Percentiles rank a stretch among this genome's conserved stretches.
Conservation (phyloP, 768 basidiomycete species). For the Auriscalpium microsporum region DNA sequence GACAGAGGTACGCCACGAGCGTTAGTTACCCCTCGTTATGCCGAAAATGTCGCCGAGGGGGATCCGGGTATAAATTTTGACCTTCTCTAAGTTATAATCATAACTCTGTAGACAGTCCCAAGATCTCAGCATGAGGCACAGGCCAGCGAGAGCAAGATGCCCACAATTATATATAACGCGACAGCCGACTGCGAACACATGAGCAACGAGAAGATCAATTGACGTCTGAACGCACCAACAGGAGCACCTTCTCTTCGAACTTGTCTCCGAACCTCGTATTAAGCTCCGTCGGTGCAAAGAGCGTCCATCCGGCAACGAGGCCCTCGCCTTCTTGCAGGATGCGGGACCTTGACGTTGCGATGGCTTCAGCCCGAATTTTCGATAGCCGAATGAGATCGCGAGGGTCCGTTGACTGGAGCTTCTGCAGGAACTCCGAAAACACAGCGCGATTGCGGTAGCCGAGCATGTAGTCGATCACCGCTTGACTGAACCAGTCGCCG, state of each 20-base stretch:
- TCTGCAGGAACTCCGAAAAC: slow-evolving; percentile 89
- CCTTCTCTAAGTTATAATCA: slow-evolving; percentile 89
- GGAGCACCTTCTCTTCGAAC: slow-evolving; percentile 90
- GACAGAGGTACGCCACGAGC: background rate
- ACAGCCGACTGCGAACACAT: slow-evolving; percentile 22
- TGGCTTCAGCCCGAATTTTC: slow-evolving; percentile 84
- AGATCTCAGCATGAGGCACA: background rate
- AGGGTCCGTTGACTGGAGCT: slow-evolving; percentile 86
- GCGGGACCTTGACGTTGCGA: slow-evolving; percentile 74
- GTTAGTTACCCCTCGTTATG: slow-evolving; percentile 66
- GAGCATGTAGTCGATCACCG: slow-evolving; percentile 87
- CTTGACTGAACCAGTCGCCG: slow-evolving; percentile 95
- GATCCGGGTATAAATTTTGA: slow-evolving; percentile 82
- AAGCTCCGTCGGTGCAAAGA: slow-evolving; percentile 75
- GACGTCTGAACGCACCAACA: slow-evolving; percentile 52
- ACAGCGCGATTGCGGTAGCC: slow-evolving; percentile 81
- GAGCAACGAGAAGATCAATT: background rate
- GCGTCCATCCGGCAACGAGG: slow-evolving; percentile 81
- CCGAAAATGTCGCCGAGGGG: slow-evolving; percentile 72
- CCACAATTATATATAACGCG: slow-evolving; percentile 74
- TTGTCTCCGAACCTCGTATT: slow-evolving; percentile 65
- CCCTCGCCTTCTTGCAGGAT: slow-evolving; percentile 39
- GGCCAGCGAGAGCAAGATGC: slow-evolving; percentile 17
- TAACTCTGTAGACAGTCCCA: slow-evolving; percentile 53
- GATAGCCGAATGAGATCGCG: slow-evolving; percentile 82